Conservation (phyloP, 1,139 yeast genomes). For the Torulaspora pretoriensis region DNA sequence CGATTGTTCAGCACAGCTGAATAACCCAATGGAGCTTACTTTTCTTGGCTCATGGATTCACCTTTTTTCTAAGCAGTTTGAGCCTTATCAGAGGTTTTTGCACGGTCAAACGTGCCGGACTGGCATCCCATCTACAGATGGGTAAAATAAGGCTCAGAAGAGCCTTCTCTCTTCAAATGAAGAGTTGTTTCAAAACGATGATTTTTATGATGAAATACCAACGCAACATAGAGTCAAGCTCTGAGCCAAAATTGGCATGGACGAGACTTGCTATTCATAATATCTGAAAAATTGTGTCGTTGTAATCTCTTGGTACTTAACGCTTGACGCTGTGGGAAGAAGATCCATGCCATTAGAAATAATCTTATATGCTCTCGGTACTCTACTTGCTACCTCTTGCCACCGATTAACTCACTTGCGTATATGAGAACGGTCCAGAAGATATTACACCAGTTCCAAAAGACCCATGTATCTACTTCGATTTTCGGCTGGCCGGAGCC, state of each 20-base stretch:
- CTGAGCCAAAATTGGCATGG: constrained; percentile 51
- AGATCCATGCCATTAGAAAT: constrained; percentile 1
- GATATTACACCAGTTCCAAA: constrained; percentile 96
- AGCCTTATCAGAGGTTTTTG: constrained; percentile 35
- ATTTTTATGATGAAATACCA: constrained; percentile 63
- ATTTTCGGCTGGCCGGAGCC: constrained; percentile 28
- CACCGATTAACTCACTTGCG: constrained; percentile 62
- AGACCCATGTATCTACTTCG: constrained; percentile 76
- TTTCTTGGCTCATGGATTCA: constrained; percentile 55
- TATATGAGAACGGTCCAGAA: constrained; percentile 74
- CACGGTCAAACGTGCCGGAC: constrained; percentile 74
- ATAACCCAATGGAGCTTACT: constrained; percentile 94
- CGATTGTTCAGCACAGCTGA: constrained; percentile 48
- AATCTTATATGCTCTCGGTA: constrained; percentile 1
- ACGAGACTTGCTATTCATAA: constrained; percentile 46
- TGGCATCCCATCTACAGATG: constrained; percentile 21
- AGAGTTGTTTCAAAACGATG: constrained; percentile 1
- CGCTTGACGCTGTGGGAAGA: not conserved
- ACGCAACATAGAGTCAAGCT: constrained; percentile 95
- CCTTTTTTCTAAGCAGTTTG: constrained; percentile 34
- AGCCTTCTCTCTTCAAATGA: constrained; percentile 19
- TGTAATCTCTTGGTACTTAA: constrained; percentile 1
- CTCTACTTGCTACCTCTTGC: constrained; percentile 9
- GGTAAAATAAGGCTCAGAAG: constrained; percentile 10
- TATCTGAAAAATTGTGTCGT: constrained; percentile 15